Evolutionary conservation across 1,284 basidiomycete species (phyloP), one percentile per base, ranked within the genome.

Genomic region (Mycena citricolor): DNA sequence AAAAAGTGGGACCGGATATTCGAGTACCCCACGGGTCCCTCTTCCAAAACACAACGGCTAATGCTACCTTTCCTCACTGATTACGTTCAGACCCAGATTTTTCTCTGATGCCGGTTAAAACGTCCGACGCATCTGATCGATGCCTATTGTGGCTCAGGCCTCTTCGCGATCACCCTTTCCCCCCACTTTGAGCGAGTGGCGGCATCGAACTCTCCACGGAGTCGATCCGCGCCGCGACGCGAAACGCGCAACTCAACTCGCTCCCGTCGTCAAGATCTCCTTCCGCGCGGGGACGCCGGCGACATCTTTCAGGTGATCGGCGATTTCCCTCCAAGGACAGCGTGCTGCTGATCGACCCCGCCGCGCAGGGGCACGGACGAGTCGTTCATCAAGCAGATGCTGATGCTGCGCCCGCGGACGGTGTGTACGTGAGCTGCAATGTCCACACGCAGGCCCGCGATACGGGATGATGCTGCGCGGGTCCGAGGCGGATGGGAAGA

Each of bases 1-100:
- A 97, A 64, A 79, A 80, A 32, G 91, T 98, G 12, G 91, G 89
- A 4, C 68, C 77, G 75, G 63, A 67, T 86, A 36, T 97, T 99
- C 65, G 85, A 94, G 57, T 97, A 94, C 64, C 81, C 80, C 10
- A 93, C 90, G 1, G 84, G 86, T 85, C 86, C 4, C 98, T 98
- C 73, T 98, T 98, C 77, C 95, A 99, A 64, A 98, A 98, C 74
- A 99, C 74, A 95, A 95, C 62, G 84, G 87, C 14, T 87, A 14
- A 90, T 97, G 41, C 81, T 99, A 13, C 73, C 84, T 7, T 82
- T 89, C 0, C 77, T 99, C 37, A 87, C 91, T 7, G 65, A 79
- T 47, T 93, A 94, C 66, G 90, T 97, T 44, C 77, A 79, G 42
- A 74, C 84, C 30, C 81, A 86, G 34, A 83, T 93, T 57, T 82